Conservation (phyloP, 106 monocot genomes). For the Hemerocallis citrina region DNA sequence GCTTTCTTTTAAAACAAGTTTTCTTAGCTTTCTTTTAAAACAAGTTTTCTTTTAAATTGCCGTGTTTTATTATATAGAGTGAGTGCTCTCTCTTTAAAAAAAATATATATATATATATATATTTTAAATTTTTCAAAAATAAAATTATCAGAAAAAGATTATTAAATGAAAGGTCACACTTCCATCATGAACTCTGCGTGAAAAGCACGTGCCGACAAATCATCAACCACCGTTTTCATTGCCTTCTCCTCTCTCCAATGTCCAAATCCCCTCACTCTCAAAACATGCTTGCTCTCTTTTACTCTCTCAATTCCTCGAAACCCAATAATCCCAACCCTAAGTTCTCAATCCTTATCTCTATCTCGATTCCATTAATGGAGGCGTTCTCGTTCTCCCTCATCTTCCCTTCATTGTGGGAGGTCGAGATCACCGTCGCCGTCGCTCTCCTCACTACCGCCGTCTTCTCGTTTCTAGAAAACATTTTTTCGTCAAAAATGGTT, state of each 20-base stretch:
- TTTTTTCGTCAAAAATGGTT: neutral
- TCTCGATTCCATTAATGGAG: constrained; percentile 10
- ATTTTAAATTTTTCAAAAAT: no score
- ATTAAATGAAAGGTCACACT: no score
- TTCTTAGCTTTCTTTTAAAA: no score
- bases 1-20: no score
- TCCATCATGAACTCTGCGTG: no score
- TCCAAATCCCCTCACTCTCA: neutral
- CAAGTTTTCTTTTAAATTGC: no score
- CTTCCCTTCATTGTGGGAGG: constrained; percentile 69
- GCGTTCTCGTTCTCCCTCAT: constrained; percentile 29
- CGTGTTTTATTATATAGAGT: no score
- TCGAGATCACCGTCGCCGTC: constrained; percentile 51
- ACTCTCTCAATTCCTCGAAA: neutral
- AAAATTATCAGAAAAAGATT: no score
- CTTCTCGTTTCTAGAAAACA: constrained; percentile 26
- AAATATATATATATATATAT: no score
- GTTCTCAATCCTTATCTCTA: neutral
- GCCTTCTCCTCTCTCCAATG: neutral
- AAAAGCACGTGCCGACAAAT: no score
- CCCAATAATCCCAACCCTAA: constrained; percentile 3
- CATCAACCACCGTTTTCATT: neutral
- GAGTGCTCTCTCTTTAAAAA: no score
- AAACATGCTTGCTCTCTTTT: neutral
- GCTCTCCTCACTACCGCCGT: constrained; percentile 43